Percentiles rank a stretch among this genome's conserved stretches.
phyloP scores from a whole-genome alignment of 352 stramenopile genomes.

The Globisporangium splendens region DNA sequence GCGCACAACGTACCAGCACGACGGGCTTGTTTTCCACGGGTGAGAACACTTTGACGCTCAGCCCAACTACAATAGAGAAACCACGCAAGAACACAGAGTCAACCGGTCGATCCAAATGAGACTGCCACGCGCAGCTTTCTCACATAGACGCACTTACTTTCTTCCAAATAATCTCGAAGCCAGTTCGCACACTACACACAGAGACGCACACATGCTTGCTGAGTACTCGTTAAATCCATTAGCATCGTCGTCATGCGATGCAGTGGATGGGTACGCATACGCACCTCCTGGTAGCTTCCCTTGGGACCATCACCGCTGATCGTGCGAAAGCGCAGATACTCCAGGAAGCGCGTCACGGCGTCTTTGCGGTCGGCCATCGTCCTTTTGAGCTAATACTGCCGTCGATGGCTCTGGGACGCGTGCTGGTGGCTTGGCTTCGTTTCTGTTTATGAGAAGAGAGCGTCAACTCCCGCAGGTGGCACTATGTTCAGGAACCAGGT shows the following conservation, averaged over 20 bases:
- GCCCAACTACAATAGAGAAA: constrained; percentile 22
- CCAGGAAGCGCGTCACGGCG: constrained; percentile 57
- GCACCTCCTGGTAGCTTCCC: constrained; percentile 60
- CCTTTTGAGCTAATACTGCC: neutral
- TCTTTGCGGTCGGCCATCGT: constrained; percentile 25
- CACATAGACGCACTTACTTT: constrained; percentile 21
- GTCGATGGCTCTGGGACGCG: too few species aligned
- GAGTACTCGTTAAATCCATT: neutral
- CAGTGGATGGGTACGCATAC: too few species aligned
- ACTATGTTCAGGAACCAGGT: too few species aligned
- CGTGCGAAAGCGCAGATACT: constrained; percentile 73
- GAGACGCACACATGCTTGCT: neutral
- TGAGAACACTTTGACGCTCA: constrained; percentile 53
- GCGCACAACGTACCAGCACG: constrained; percentile 43
- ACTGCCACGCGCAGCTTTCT: too few species aligned
- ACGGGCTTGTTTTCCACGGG: constrained; percentile 78
- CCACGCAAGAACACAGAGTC: neutral
- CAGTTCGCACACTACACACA: constrained; percentile 42
- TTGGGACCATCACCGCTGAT: constrained; percentile 69
- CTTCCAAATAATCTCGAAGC: constrained; percentile 52
- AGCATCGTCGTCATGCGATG: too few species aligned
- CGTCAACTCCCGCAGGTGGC: too few species aligned
- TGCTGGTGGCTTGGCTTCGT: too few species aligned
- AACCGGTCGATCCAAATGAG: neutral
- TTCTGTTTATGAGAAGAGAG: too few species aligned